Conservation (phyloP, 179 eudicot genomes). For the Amaranthus tricolor region DNA sequence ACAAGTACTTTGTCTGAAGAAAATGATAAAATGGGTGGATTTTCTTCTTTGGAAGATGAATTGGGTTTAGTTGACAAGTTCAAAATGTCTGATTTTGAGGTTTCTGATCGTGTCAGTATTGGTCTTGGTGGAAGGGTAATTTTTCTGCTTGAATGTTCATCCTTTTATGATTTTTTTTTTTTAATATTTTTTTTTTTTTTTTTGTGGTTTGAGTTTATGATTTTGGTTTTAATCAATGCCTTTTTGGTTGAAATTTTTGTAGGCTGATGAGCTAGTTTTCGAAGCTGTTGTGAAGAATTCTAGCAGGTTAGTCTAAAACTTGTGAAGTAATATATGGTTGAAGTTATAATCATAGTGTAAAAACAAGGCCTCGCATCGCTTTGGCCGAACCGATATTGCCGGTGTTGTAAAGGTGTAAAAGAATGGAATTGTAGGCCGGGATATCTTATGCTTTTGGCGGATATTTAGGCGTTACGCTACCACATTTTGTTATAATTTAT, state of each 20-base stretch:
- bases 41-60: conserved; percentile 47
- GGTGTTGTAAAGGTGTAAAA: too few species aligned
- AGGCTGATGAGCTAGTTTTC: conserved; percentile 88
- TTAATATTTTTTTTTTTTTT: neutral
- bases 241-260: conserved; percentile 18
- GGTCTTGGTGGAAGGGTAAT: conserved; percentile 88
- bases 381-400: too few species aligned
- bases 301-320: conserved; percentile 47
- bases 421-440: too few species aligned
- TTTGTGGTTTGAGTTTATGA: neutral
- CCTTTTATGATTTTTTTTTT: neutral
- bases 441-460: too few species aligned
- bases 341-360: neutral
- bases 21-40: conserved; percentile 30
- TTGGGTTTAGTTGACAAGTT: conserved; percentile 74
- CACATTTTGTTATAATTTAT: neutral
- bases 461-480: too few species aligned
- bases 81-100: conserved; percentile 66
- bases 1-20: conserved; percentile 37
- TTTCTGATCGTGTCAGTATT: conserved; percentile 70
- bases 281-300: conserved; percentile 84
- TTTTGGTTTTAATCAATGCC: neutral
- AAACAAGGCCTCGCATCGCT: too few species aligned
- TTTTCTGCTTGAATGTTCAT: conserved; percentile 11
- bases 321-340: neutral